Conservation (phyloP, 2,329 filamentous ascomycete species). For the Ophiostoma sp. region DNA sequence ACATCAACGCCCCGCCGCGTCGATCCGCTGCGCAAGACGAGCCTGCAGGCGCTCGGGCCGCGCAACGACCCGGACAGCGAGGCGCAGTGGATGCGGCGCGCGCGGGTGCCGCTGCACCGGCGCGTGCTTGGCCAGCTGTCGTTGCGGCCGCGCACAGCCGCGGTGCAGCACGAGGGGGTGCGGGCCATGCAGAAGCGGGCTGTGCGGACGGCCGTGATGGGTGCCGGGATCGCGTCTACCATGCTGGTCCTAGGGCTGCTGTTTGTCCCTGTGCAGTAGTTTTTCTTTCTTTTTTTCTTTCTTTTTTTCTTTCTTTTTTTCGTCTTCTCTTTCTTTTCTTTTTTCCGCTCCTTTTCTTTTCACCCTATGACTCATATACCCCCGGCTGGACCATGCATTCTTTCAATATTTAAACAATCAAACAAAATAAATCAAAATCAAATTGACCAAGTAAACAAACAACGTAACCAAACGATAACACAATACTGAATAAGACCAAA, state of each 20-base stretch:
- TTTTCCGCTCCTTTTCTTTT: neutral
- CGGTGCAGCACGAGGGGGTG: constrained; percentile 34
- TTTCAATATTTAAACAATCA: neutral
- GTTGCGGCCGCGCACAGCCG: constrained; percentile 27
- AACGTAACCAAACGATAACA: too few relatives aligned
- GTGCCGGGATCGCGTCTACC: constrained; percentile 34
- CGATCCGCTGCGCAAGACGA: constrained; percentile 31
- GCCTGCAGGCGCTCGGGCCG: constrained; percentile 35
- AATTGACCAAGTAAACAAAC: neutral
- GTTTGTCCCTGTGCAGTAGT: neutral
- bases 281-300: neutral
- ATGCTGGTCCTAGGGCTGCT: constrained; percentile 23
- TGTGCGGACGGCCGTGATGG: constrained; percentile 35
- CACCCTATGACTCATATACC: neutral
- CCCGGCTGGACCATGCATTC: neutral
- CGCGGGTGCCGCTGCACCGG: constrained; percentile 26
- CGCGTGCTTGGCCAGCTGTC: neutral
- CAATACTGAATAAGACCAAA: neutral
- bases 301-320: neutral
- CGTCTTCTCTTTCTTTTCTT: too few relatives aligned
- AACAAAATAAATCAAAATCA: neutral
- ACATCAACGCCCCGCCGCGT: constrained; percentile 12
- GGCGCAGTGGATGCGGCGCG: constrained; percentile 33
- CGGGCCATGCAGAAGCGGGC: constrained; percentile 35
- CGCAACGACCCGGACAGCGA: constrained; percentile 34